Evolutionary conservation across 768 basidiomycete species (phyloP).

Genomic region (Amanita phalloides): DNA sequence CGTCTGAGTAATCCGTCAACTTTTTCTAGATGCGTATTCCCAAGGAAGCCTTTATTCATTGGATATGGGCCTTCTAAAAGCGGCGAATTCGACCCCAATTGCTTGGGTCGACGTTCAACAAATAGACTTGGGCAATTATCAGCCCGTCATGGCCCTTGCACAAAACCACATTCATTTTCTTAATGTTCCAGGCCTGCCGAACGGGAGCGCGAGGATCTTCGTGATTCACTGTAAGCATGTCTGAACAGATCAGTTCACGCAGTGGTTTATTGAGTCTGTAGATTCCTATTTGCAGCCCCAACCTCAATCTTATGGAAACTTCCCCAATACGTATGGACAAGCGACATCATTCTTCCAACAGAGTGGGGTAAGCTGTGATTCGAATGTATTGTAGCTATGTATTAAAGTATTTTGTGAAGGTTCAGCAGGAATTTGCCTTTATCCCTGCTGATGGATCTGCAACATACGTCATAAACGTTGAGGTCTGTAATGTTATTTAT

Average conservation of each 20-base stretch:
- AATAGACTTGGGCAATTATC: constrained; percentile 42
- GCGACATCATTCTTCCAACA: constrained; percentile 60
- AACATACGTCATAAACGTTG: constrained; percentile 63
- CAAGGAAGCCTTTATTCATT: constrained; percentile 55
- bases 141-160: constrained; percentile 57
- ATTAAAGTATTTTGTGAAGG: constrained; percentile 20
- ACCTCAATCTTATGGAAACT: constrained; percentile 49
- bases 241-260: background rate
- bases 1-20: background rate
- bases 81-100: constrained; percentile 45
- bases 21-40: constrained; percentile 53
- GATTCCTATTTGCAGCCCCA: constrained; percentile 63
- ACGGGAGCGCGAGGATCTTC: constrained; percentile 56
- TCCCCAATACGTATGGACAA: constrained; percentile 63
- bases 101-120: constrained; percentile 55
- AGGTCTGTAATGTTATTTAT: constrained; percentile 24
- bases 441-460: constrained; percentile 64
- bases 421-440: constrained; percentile 67
- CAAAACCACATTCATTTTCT: constrained; percentile 71
- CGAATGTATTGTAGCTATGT: background rate
- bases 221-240: constrained; percentile 60
- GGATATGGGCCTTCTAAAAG: constrained; percentile 55
- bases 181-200: constrained; percentile 42
- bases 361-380: constrained; percentile 27
- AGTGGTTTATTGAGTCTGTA: constrained; percentile 12